Base-by-base conservation (phyloP, 306 rosid genomes). In the Cucurbita argyrosperma region DNA sequence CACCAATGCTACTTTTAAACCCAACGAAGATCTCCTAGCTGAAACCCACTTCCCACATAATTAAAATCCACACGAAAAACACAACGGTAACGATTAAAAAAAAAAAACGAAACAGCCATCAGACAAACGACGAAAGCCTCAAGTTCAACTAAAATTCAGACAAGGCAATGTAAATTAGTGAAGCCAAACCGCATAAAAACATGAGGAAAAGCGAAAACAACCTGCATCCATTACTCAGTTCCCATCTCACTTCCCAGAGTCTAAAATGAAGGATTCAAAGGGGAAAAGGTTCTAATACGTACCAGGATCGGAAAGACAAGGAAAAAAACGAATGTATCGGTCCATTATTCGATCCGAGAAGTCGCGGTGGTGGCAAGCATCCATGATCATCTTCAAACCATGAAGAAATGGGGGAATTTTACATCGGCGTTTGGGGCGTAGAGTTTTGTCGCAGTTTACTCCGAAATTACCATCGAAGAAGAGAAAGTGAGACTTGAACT, bases 291-390 rank as follows among this genome's bases (percentile, higher is more conserved):
- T 50, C 50, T 35, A 5, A 37, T 60, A 56, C 78, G 71, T 74
- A 94, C 99, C 96, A 9, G 96, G 99, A 85, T 91, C 96, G 52
- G 88, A 75, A 71, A 91, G 89, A 73, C 96, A 95, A 46, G 96
- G 97, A 54, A 82, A 61, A 21, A 68, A 26, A 5, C 81, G 78
- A 79, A 54, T 76, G 88, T 77, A 90, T 23, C 89, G 80, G 72
- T 83, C 90, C 89, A 87, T 85, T 7, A 81, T 47, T 77, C 76
- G 85, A 82, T 84, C 82, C 74, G 68, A 72, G 21, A 77, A 76
- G 61, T 76, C 81, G 72, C 76, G 81, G 10, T 85, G 78, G 43
- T 77, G 76, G 84, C 85, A 81, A 4, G 86, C 43, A 66, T 73
- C 77, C n/a, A 75, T 47, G 81, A 81, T 86, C 79, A 82, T 87